Evolutionary conservation across 805 yeast species (phyloP).

Genomic region (Cyberlindnera mycetangii): DNA sequence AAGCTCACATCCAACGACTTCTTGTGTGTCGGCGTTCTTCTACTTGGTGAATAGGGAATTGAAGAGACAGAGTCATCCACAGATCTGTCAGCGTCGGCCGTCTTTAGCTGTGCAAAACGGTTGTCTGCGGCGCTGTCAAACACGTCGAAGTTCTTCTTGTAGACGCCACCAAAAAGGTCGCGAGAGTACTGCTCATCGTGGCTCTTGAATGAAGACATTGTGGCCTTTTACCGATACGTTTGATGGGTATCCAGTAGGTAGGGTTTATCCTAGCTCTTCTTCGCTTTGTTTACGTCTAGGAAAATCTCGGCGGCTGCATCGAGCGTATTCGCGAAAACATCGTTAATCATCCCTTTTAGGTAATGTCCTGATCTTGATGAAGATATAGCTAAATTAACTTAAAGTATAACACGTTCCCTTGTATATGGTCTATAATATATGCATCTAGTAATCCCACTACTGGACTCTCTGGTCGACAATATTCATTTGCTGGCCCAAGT

Average conservation of each 20-base stretch:
- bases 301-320: not conserved
- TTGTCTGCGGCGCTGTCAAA: constrained; percentile 14
- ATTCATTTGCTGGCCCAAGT: constrained; percentile 54
- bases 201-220: constrained; percentile 17
- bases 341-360: not conserved
- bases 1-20: constrained; percentile 18
- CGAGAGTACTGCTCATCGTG: constrained; percentile 23
- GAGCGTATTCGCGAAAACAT: not conserved
- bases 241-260: not conserved
- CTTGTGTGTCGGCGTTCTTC: constrained; percentile 28
- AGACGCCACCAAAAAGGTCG: constrained; percentile 26
- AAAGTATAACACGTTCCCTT: no score
- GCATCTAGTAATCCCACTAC: not conserved
- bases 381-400: no score
- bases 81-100: constrained; percentile 21
- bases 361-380: not conserved
- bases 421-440: no score
- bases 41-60: constrained; percentile 19
- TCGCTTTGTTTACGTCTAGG: constrained; percentile 9
- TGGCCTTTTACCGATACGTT: not conserved
- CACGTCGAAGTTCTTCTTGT: constrained; percentile 25
- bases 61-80: constrained; percentile 23
- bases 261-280: not conserved
- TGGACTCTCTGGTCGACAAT: constrained; percentile 45
- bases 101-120: constrained; percentile 24